Conservation (phyloP, 2,329 filamentous ascomycete genomes). For the Stemphylium beticola region DNA sequence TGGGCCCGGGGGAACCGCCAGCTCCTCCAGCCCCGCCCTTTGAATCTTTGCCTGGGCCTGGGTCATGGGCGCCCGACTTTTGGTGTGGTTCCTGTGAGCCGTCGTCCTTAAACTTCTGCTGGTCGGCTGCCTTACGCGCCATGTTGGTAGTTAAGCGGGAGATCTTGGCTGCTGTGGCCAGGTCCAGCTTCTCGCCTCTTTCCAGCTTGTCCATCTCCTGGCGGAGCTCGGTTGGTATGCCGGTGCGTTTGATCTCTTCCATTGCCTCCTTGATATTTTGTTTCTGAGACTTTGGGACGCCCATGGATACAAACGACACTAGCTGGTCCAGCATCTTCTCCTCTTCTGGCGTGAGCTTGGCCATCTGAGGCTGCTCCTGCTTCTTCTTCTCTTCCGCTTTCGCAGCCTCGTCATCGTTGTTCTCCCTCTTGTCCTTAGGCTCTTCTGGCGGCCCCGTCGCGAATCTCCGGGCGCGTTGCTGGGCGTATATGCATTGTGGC, state of each 20-base stretch:
- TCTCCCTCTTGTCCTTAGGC: conserved; percentile 38
- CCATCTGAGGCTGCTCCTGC: conserved; percentile 51
- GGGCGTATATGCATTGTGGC: conserved; percentile 52
- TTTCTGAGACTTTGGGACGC: conserved; percentile 67
- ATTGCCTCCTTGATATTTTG: conserved; percentile 65
- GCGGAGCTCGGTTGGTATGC: conserved; percentile 72
- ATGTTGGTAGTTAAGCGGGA: conserved; percentile 63
- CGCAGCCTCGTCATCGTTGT: conserved; percentile 34
- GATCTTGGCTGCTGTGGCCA: conserved; percentile 66
- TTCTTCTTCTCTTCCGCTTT: conserved; percentile 37
- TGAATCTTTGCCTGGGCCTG: conserved; percentile 47
- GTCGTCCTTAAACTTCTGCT: conserved; percentile 33
- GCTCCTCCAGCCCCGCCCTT: conserved; percentile 34
- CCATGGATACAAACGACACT: conserved; percentile 62
- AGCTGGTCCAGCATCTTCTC: conserved; percentile 64
- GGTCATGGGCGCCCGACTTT: conserved; percentile 54
- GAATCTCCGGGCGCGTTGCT: conserved; percentile 52
- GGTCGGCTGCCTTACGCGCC: conserved; percentile 58
- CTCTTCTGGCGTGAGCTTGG: conserved; percentile 62
- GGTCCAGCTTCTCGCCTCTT: conserved; percentile 56
- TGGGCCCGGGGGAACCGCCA: conserved; percentile 16
- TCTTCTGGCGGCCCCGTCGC: conserved; percentile 47
- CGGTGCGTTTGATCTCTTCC: conserved; percentile 68
- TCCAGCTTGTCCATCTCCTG: conserved; percentile 65
- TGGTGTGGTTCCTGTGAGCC: conserved; percentile 45